These are phyloP conservation scores for Fraxinus platypoda DNA, from an alignment of 305 asterid genomes.

Conservation along the genomic window DNA sequence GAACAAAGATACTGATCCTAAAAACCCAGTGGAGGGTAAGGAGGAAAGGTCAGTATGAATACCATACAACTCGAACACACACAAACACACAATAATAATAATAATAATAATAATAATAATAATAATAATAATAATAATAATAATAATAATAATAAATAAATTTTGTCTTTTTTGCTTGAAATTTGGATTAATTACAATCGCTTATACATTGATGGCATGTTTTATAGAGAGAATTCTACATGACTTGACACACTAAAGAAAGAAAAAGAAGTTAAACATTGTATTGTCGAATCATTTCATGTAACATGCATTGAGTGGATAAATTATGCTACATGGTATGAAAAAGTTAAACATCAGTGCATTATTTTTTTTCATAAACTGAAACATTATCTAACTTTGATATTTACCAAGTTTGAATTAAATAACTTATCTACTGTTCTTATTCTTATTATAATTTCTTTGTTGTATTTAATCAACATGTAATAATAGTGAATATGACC, in stretches of 20 bases:
- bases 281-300: background rate
- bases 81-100: background rate
- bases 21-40: constrained; percentile 72
- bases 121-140: too few species aligned
- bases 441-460: background rate
- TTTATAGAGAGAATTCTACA: background rate
- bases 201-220: constrained; percentile 1
- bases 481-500: background rate
- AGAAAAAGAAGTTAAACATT: background rate
- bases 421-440: background rate
- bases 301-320: background rate
- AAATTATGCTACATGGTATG: background rate
- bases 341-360: background rate
- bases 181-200: background rate
- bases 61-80: background rate
- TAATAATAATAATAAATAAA: background rate
- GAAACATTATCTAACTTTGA: background rate
- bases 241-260: background rate
- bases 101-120: too few species aligned
- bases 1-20: constrained; percentile 93
- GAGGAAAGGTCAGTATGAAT: constrained; percentile 69
- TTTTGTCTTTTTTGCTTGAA: background rate
- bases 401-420: background rate
- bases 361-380: background rate
- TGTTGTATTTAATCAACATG: background rate